Conservation (phyloP, 495 filamentous ascomycete genomes). For the Aspergillus nanangensis region DNA sequence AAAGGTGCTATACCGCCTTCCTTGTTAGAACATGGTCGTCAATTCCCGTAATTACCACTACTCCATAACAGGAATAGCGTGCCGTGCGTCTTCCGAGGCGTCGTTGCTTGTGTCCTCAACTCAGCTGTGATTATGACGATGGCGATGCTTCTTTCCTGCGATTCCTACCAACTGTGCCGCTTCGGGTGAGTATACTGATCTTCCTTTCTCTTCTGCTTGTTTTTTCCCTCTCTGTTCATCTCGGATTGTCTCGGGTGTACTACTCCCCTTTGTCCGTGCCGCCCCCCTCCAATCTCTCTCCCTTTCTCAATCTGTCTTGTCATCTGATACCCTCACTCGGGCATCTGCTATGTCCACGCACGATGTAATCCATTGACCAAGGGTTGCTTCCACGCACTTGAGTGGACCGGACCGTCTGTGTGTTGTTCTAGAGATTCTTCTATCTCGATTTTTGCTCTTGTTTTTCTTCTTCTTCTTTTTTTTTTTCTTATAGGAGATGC, state of each 20-base stretch:
- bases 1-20: too few species aligned
- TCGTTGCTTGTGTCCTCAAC: constrained; percentile 4
- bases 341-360: constrained; percentile 40
- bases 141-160: constrained; percentile 1
- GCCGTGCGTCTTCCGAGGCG: constrained; percentile 9
- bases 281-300: neutral
- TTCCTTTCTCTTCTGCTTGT: neutral
- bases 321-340: constrained; percentile 9
- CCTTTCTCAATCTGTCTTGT: too few species aligned
- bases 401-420: too few species aligned
- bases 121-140: too few species aligned
- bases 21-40: too few species aligned
- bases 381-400: constrained; percentile 47
- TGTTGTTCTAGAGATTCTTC: too few species aligned
- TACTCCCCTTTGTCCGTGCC: neutral
- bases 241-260: too few species aligned
- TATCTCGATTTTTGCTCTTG: neutral
- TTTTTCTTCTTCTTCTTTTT: constrained; percentile 3
- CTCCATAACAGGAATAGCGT: too few species aligned
- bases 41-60: too few species aligned
- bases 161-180: neutral
- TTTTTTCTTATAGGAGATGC: too few species aligned
- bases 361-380: constrained; percentile 19
- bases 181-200: neutral
- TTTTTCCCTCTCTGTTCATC: neutral